Base-by-base conservation (phyloP, 1,139 yeast species). In the Lodderomyces parapsilosis region DNA sequence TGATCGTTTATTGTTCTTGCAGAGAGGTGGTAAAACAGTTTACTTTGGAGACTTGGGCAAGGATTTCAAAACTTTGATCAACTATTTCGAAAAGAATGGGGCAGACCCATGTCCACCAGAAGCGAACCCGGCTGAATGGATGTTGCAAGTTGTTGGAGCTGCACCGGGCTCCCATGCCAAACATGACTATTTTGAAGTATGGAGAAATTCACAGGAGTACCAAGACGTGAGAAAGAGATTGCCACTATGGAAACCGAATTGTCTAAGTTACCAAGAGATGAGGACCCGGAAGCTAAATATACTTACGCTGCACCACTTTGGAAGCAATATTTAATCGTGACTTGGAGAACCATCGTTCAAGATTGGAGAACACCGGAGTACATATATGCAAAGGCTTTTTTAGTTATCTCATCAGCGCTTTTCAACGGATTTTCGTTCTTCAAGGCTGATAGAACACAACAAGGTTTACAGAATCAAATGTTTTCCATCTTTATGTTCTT, bases 31-130 rank as follows among this genome's bases (percentile, higher is more conserved):
- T 48, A 67, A 74, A 59, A 81, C 85, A 49, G 86, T 81, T 31
- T 81, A 81, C 59, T 81, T 80, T 58, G 86, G 86, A 47, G 84
- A 80, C 49, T 78, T 81, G 55, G 86, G 86, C 48, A 59, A 63
- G 42, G 69, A 71, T 51, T 80, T 85, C 45, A 42, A 56, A 11
- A 68, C 78, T 5, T 61, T 82, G 56, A 63, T 77, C 43, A 56
- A 63, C 34, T 83, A 83, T 55, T 82, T 83, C 51, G 86, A 80
- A 58, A 67, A 70, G 49, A 66, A 80, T 46, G 83, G 84, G 13
- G 66, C 68, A 33, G 56, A 56, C 27, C 54, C 68, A 46, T 80
- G 85, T 64, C 69, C 71, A 13, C 49, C 51, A 42, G 52, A 60
- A 51, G 63, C 83, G 60, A 63, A 80, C 47, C 81, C 81, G 3